phyloP scores from a whole-genome alignment of 1,284 basidiomycete species.

The Leucoagaricus sp. region DNA sequence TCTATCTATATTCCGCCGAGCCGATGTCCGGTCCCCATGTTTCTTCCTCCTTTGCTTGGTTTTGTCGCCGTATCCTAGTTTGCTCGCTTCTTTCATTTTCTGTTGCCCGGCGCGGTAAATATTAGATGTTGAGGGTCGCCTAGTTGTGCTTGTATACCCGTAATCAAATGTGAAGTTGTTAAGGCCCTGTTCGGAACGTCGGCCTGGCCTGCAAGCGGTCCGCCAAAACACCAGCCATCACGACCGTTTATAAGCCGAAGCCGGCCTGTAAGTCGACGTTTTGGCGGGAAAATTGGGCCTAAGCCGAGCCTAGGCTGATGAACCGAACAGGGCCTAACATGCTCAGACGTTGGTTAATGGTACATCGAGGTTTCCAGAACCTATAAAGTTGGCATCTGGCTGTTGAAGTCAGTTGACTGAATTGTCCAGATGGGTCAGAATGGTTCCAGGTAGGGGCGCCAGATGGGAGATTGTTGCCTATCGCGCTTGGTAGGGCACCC shows the following conservation, averaged over 20 bases:
- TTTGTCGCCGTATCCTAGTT: neutral
- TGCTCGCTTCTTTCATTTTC: neutral
- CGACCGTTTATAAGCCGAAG: too few relatives aligned
- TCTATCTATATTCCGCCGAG: neutral
- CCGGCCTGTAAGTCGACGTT: too few relatives aligned
- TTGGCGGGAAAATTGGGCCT: too few relatives aligned
- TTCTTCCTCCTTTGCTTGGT: neutral
- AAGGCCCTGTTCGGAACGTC: too few relatives aligned
- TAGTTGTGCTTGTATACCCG: conserved; percentile 2
- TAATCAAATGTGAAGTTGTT: neutral
- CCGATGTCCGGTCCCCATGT: neutral
- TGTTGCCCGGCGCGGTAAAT: neutral
- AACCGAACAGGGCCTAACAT: too few relatives aligned
- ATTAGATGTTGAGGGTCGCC: neutral
- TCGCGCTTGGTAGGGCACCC: neutral
- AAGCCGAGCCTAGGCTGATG: too few relatives aligned
- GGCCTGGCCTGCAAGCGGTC: too few relatives aligned
- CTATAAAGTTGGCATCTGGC: too few relatives aligned
- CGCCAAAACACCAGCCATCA: too few relatives aligned
- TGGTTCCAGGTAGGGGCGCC: neutral
- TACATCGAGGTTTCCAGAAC: too few relatives aligned
- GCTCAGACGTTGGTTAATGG: neutral
- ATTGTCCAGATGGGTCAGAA: neutral
- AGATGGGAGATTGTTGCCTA: conserved; percentile 8
- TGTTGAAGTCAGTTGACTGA: neutral